Evolutionary conservation across 257 asterid genomes (phyloP).

Genomic region (Gynochthodes officinalis): DNA sequence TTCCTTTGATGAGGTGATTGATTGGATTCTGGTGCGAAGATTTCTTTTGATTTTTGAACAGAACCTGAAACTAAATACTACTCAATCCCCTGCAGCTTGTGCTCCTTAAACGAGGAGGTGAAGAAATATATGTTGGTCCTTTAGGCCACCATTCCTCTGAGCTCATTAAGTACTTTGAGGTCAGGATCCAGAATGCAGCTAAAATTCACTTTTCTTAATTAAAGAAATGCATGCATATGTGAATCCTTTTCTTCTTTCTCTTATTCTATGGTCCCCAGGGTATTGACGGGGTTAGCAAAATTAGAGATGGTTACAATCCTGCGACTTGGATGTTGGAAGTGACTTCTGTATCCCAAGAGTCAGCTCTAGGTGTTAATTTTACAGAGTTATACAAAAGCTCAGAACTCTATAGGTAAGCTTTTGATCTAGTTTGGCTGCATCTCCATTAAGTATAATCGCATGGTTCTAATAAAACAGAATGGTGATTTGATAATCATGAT

Average conservation of each 20-base stretch:
- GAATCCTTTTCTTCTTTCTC: no score
- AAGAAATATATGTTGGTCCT: conserved; percentile 86
- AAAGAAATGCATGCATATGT: no score
- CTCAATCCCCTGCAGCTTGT: conserved; percentile 45
- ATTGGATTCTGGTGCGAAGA: no score
- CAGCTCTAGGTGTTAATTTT: conserved; percentile 59
- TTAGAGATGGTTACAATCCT: conserved; percentile 70
- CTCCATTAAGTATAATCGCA: no score
- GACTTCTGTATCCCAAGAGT: conserved; percentile 62
- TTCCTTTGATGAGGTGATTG: conserved; percentile 19
- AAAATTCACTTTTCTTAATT: no score
- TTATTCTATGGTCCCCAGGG: no score
- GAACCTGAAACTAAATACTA: no score
- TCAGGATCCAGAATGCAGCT: conserved; percentile 22
- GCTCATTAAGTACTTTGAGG: conserved; percentile 79
- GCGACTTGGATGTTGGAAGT: conserved; percentile 92
- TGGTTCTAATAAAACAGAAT: no score
- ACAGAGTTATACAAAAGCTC: conserved; percentile 63
- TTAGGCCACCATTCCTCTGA: conserved; percentile 61
- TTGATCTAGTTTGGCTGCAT: no score
- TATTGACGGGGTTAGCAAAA: conserved; percentile 51
- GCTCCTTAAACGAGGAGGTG: conserved; percentile 79
- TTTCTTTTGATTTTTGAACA: no score
- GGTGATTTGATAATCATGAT: no score
- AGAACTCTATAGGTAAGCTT: conserved; percentile 43